Base-by-base conservation (phyloP, 1,284 basidiomycete genomes). In the Meira nashicola region DNA sequence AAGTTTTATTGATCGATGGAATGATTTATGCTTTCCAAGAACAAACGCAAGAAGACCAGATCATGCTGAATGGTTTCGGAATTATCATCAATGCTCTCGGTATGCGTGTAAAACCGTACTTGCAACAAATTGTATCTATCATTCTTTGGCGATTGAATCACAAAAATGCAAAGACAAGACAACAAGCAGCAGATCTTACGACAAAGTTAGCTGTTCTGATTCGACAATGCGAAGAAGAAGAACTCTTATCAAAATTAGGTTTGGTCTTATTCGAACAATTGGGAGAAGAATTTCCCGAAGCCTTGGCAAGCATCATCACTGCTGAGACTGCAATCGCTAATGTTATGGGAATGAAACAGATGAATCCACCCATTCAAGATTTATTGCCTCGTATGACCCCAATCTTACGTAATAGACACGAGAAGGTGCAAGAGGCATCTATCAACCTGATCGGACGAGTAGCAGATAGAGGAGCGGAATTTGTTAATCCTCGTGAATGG, bases 21-120 rank as follows among this genome's bases (percentile, higher is more conserved):
- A 94, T 98, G 80, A 98, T 98, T 80, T 97, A 94, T 78, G 89
- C 95, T 6, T 98, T 98, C 89, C 94, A 98, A 80, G 94, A 98
- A 81, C 95, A 98, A 81, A 97, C 93, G 0, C 89, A 92, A 2
- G 95, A 98, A 78, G 95, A 99, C 78, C 90, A 92, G 71, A 91
- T 98, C 78, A 98, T 98, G 94, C 83, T 99, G 59, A 94, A 99
- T 66, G 94, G 95, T 23, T 97, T 98, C 66, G 93, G 92, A 33
- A 94, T 92, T 0, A 91, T 98, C 50, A 92, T 98, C 67, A 93
- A 93, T 65, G 92, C 94, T 11, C 86, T 99, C 8, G 90, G 92
- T 54, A 90, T 93, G 65, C 90, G 93, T n/a, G 92, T 98, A 73
- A 97, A 97, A 81, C 94, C 94, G 0, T 98, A 98, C 79, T 87